Percentiles rank a stretch among this genome's conserved stretches.
These are phyloP conservation scores for Penicillium pancosmium DNA, from an alignment of 495 filamentous ascomycete species.

Conservation along the genomic window DNA sequence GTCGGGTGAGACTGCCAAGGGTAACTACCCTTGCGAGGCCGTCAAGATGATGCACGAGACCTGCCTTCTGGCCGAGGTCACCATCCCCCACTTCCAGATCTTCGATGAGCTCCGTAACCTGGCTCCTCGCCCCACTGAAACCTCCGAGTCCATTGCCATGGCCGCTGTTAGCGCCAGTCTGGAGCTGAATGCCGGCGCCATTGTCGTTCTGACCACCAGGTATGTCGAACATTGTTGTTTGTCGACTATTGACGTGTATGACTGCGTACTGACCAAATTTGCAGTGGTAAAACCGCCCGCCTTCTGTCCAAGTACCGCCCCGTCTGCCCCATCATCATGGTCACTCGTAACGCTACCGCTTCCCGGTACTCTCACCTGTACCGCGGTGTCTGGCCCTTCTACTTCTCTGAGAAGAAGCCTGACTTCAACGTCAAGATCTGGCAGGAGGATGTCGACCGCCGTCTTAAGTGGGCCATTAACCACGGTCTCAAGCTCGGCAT, in stretches of 20 bases:
- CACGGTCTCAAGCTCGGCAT: constrained; percentile 84
- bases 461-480: constrained; percentile 91
- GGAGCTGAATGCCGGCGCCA: constrained; percentile 93
- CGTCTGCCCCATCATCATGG: constrained; percentile 98
- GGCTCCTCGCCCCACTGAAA: constrained; percentile 76
- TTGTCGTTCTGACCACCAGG: constrained; percentile 91
- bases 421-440: constrained; percentile 87
- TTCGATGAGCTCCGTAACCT: constrained; percentile 93
- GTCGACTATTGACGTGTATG: no score
- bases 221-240: constrained; percentile 46
- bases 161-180: constrained; percentile 91
- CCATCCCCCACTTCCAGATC: constrained; percentile 92
- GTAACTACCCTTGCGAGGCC: constrained; percentile 87
- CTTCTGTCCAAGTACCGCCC: constrained; percentile 97
- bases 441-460: constrained; percentile 98
- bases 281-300: constrained; percentile 85
- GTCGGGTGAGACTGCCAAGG: constrained; percentile 98
- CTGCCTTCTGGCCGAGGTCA: constrained; percentile 91
- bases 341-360: constrained; percentile 82
- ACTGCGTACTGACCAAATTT: neutral
- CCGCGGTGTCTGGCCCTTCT: constrained; percentile 96
- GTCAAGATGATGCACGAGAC: constrained; percentile 98
- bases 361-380: constrained; percentile 93
- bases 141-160: constrained; percentile 92
- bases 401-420: constrained; percentile 89